phyloP scores from a whole-genome alignment of 495 filamentous ascomycete genomes.

The Aspergillus wentii region DNA sequence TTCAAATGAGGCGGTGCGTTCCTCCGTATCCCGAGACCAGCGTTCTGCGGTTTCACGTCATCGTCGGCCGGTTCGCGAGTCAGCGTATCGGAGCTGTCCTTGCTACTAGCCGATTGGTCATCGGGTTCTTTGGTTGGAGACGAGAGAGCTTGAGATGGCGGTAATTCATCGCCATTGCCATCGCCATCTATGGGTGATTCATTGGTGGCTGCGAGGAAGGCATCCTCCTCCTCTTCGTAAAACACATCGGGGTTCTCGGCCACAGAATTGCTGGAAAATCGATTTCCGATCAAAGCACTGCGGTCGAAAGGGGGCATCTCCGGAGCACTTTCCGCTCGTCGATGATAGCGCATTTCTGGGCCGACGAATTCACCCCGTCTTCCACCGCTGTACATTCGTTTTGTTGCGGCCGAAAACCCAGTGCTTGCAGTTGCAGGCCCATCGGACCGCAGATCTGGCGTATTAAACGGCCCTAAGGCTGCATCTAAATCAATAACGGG shows the following conservation, averaged over 20 bases:
- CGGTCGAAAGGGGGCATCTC: slow-evolving; percentile 80
- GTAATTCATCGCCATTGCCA: slow-evolving; percentile 14
- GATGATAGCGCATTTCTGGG: slow-evolving; percentile 84
- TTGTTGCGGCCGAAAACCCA: slow-evolving; percentile 56
- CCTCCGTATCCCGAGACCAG: slow-evolving; percentile 48
- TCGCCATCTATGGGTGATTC: slow-evolving; percentile 25
- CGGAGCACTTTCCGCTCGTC: slow-evolving; percentile 88
- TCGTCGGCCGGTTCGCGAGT: slow-evolving; percentile 25
- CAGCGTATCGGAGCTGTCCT: slow-evolving; percentile 35
- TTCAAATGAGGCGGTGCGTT: slow-evolving; percentile 3
- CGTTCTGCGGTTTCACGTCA: slow-evolving; percentile 23
- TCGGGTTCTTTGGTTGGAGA: slow-evolving; percentile 14
- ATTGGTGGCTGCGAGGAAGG: slow-evolving; percentile 40
- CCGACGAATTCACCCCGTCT: slow-evolving; percentile 65
- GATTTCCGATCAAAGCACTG: slow-evolving; percentile 57
- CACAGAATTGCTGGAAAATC: slow-evolving; percentile 59
- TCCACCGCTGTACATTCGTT: slow-evolving; percentile 86
- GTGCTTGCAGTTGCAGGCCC: slow-evolving; percentile 50
- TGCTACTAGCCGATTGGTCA: slow-evolving; percentile 30
- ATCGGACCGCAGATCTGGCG: slow-evolving; percentile 49
- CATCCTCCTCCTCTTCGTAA: slow-evolving; percentile 92
- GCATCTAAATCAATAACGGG: slow-evolving; percentile 93
- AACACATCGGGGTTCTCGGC: slow-evolving; percentile 82
- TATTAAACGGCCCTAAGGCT: slow-evolving; percentile 90
- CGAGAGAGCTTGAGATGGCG: not conserved